A percentile compares a stretch with the other conserved stretches of the same genome.
phyloP scores from a whole-genome alignment of 352 stramenopile genomes.

The Globisporangium ultimum region DNA sequence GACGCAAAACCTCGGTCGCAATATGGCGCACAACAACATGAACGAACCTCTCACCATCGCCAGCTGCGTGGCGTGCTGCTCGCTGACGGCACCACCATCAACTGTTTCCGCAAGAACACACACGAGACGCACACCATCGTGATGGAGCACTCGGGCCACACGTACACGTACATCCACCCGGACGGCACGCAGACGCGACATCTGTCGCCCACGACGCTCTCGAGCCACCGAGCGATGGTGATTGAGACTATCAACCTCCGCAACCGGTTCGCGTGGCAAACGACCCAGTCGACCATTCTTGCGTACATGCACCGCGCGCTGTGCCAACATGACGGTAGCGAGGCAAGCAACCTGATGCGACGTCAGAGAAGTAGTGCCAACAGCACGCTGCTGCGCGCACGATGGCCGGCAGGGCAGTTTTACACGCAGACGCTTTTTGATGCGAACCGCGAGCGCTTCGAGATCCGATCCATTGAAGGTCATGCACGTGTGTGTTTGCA shows the following conservation, averaged over 20 bases:
- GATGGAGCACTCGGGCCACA: slow-evolving; percentile 51
- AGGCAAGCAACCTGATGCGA: not conserved
- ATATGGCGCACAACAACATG: not conserved
- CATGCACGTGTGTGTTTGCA: slow-evolving; percentile 39
- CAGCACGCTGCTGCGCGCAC: slow-evolving; percentile 18
- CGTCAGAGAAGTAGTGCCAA: not conserved
- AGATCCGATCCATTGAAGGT: slow-evolving; percentile 70
- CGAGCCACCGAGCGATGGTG: slow-evolving; percentile 40
- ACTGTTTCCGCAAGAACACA: slow-evolving; percentile 33
- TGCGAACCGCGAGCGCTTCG: slow-evolving; percentile 27
- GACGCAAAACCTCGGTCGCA: not conserved
- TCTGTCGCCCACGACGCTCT: slow-evolving; percentile 52
- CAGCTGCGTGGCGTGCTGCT: slow-evolving; percentile 46
- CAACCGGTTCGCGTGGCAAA: slow-evolving; percentile 42
- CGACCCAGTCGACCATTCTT: slow-evolving; percentile 1
- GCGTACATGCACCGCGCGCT: slow-evolving; percentile 48
- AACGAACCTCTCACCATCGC: not conserved
- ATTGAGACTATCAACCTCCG: slow-evolving; percentile 39
- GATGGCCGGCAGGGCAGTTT: slow-evolving; percentile 27
- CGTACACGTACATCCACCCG: slow-evolving; percentile 55
- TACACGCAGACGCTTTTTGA: slow-evolving; percentile 29
- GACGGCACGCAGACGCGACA: slow-evolving; percentile 47
- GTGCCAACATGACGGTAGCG: not conserved
- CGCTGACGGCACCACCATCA: slow-evolving; percentile 40
- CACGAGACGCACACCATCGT: slow-evolving; percentile 65